Conservation (phyloP, 768 basidiomycete genomes). For the Xerocomellus dryophilus region DNA sequence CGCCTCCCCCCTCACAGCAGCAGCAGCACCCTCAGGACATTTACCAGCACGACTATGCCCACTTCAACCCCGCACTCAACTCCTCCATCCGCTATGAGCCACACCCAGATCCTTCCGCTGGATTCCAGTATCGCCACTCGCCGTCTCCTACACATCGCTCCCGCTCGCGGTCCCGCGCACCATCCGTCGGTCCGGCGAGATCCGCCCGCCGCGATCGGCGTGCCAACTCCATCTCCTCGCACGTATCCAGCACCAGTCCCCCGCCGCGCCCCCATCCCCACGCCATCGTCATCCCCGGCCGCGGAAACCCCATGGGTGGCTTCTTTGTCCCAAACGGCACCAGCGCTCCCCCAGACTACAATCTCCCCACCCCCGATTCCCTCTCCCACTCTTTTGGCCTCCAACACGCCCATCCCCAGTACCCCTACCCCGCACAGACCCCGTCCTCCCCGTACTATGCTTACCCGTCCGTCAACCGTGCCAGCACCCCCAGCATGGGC, state of each 20-base stretch:
- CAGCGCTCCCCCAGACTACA: conserved; percentile 37
- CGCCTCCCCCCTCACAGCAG: conserved; percentile 38
- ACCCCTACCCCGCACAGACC: conserved; percentile 23
- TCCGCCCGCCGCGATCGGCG: conserved; percentile 50
- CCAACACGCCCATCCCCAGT: conserved; percentile 31
- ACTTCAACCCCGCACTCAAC: conserved; percentile 52
- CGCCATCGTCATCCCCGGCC: conserved; percentile 67
- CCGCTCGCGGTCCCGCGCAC: conserved; percentile 40
- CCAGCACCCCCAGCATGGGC: conserved; percentile 20
- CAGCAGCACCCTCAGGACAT: conserved; percentile 31
- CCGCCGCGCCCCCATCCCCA: conserved; percentile 50
- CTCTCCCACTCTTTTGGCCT: conserved; percentile 31
- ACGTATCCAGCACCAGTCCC: conserved; percentile 51
- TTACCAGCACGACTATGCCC: conserved; percentile 33
- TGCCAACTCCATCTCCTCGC: conserved; percentile 56
- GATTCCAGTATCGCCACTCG: conserved; percentile 25
- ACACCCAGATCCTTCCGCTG: conserved; percentile 34
- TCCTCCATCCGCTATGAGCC: conserved; percentile 51
- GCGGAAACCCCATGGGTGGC: conserved; percentile 30
- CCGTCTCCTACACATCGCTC: conserved; percentile 40
- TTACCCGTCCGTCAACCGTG: conserved; percentile 17
- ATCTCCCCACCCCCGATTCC: conserved; percentile 43
- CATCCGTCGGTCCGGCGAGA: conserved; percentile 50
- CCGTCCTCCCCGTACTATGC: conserved; percentile 33
- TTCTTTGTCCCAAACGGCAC: conserved; percentile 31